Percentiles rank a stretch among this genome's conserved stretches.
Conservation (phyloP, 495 filamentous ascomycete species). For the Talaromyces liani region DNA sequence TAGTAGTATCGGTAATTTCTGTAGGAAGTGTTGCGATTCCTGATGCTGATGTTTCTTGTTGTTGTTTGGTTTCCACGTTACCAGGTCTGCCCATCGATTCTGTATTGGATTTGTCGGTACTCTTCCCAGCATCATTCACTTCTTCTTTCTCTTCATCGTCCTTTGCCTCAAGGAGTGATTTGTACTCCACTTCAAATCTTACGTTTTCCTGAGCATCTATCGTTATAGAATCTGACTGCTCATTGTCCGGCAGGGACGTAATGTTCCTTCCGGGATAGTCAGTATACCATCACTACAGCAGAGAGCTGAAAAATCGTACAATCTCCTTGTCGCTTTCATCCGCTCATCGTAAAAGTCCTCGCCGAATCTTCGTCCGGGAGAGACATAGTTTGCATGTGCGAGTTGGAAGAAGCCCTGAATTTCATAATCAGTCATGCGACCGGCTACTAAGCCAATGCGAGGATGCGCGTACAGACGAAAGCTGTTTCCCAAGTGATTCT, state of each 20-base stretch:
- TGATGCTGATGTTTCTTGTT: neutral
- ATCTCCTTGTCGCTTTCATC: conserved; percentile 54
- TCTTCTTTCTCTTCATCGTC: neutral
- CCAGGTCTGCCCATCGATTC: neutral
- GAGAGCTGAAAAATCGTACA: conserved; percentile 20
- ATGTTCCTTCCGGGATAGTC: neutral
- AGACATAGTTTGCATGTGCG: conserved; percentile 65
- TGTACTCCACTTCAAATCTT: neutral
- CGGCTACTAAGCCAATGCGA: neutral
- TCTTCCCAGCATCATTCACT: neutral
- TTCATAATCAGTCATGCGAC: neutral
- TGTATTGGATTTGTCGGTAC: neutral
- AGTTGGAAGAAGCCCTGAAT: conserved; percentile 45
- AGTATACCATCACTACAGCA: neutral
- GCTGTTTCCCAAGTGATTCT: conserved; percentile 39
- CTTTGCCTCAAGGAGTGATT: neutral
- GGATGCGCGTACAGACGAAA: conserved; percentile 46
- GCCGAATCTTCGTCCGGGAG: conserved; percentile 55
- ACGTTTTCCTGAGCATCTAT: neutral
- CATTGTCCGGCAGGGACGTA: neutral
- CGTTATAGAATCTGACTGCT: neutral
- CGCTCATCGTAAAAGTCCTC: conserved; percentile 63
- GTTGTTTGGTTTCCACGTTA: neutral
- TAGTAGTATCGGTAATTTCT: conserved; percentile 60
- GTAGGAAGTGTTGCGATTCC: neutral